A percentile compares a stretch with the other conserved stretches of the same genome.
These are phyloP conservation scores for Microdochium bolleyi DNA, from an alignment of 2,329 filamentous ascomycete species.

Conservation along the genomic window DNA sequence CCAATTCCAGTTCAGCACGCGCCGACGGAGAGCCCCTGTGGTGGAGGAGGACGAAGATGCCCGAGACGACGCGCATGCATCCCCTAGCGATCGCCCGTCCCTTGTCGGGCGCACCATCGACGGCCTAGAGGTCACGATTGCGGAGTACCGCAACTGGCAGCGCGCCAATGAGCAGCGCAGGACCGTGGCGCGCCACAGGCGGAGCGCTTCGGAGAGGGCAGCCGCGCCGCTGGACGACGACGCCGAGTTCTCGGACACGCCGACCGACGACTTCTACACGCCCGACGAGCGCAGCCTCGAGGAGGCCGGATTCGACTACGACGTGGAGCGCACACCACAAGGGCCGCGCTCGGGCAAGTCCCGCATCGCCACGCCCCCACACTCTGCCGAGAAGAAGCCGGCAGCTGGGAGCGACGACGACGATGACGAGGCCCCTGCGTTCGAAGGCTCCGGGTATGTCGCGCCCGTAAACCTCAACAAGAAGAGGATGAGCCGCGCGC, in stretches of 20 bases:
- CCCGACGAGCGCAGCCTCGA: neutral
- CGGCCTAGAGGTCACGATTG: too few species aligned
- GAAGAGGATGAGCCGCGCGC: constrained; percentile 18
- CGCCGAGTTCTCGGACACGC: neutral
- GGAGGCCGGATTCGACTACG: neutral
- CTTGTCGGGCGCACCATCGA: too few species aligned
- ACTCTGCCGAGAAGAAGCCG: neutral
- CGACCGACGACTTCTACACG: neutral
- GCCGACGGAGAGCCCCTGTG: too few species aligned
- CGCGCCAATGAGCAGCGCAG: too few species aligned
- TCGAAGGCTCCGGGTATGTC: constrained; percentile 17
- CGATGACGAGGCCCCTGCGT: constrained; percentile 12
- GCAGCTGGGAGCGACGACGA: constrained; percentile 1
- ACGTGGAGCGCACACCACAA: neutral
- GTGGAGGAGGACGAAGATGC: too few species aligned
- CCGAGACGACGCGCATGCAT: too few species aligned
- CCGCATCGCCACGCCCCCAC: neutral
- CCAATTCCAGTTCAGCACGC: neutral
- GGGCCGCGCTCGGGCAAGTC: neutral
- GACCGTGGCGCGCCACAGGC: too few species aligned
- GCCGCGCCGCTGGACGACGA: too few species aligned
- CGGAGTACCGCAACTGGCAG: too few species aligned
- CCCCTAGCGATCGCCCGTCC: too few species aligned
- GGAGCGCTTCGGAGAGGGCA: too few species aligned
- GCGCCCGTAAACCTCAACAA: constrained; percentile 16